A percentile compares a stretch with the other conserved stretches of the same genome.
Evolutionary conservation across 208 protist genomes (phyloP).

Genomic region (Trypanosoma boissoni): DNA sequence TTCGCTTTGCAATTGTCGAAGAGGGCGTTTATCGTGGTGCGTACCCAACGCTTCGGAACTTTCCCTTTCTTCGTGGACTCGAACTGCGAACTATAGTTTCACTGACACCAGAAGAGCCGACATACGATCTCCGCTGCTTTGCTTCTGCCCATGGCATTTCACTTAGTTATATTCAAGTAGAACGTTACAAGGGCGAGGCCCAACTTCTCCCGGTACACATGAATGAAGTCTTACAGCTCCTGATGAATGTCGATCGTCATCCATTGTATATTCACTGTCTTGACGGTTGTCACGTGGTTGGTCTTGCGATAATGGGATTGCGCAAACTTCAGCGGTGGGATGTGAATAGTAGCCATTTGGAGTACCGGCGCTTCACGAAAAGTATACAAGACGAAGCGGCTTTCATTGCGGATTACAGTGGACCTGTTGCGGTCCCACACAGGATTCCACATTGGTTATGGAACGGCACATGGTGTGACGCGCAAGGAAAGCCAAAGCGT

Average conservation of each 20-base stretch:
- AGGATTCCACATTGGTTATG: constrained; percentile 60
- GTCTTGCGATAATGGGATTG: constrained; percentile 73
- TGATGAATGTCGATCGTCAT: constrained; percentile 58
- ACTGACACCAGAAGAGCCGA: constrained; percentile 76
- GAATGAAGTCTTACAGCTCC: constrained; percentile 48
- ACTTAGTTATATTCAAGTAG: constrained; percentile 64
- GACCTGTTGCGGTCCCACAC: constrained; percentile 55
- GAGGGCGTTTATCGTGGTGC: constrained; percentile 75
- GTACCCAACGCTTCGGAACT: constrained; percentile 86
- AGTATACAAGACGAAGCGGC: constrained; percentile 57
- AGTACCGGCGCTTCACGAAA: constrained; percentile 68
- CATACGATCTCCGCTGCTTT: constrained; percentile 74
- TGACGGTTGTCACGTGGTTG: constrained; percentile 73
- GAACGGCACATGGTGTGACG: constrained; percentile 31
- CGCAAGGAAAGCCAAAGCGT: constrained; percentile 15
- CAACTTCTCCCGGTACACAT: constrained; percentile 78
- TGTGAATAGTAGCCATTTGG: constrained; percentile 35
- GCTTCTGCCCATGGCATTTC: constrained; percentile 48
- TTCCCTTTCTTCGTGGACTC: constrained; percentile 53
- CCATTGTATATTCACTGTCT: constrained; percentile 87
- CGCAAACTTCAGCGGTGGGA: constrained; percentile 80
- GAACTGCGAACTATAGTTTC: constrained; percentile 69
- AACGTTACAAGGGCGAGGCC: constrained; percentile 80
- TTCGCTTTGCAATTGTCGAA: constrained; percentile 76
- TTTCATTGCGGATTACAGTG: constrained; percentile 74